Evolutionary conservation across 768 basidiomycete genomes (phyloP), one percentile per base, ranked within the genome.

Genomic region (Gloeopeniophorella convolvens): DNA sequence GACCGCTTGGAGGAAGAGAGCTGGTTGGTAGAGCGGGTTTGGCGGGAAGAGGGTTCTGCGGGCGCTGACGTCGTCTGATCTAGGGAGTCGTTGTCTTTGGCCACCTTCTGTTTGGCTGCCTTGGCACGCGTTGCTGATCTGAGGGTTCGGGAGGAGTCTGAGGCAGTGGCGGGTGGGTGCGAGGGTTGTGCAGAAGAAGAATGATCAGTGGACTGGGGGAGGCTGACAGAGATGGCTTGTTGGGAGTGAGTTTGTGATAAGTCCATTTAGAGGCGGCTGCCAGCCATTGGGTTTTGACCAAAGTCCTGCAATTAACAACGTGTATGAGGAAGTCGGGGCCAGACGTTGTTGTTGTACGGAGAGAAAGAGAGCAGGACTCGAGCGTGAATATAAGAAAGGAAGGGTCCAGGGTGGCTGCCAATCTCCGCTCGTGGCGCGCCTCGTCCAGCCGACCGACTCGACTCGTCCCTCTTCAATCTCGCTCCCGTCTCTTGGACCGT

Each of bases 201-300:
- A 62, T 69, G 71, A 64, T 70, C 66, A 54, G 62, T 68, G 68
- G 58, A 71, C 69, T 42, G 54, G 27, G 48, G 45, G 42, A 48
- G 36, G 45, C 26, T 50, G 48, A 42, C 53, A 72, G 72, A 65
- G 70, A 76, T 78, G 78, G 81, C 80, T 79, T 82, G 79, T 75
- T 76, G 77, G 63, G 76, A 73, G 74, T 85, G 70, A 64, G 69
- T 70, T 72, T 76, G 78, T 85, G 78, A 78, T 80, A 84, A 80
- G 83, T 89, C 87, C 87, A 89, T 89, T 89, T 88, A 89, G 84
- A 79, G 74, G 73, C 78, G 81, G 76, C 82, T 69, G 80, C 79
- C 82, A 82, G 86, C 86, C 86, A 89, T 89, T 82, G 85, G 85
- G 52, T 43, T 18, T 13, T 37, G 39, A 45, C 41, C 23, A 13